Base-by-base conservation (phyloP, 352 stramenopile genomes). In the Globisporangium recalcitrans region DNA sequence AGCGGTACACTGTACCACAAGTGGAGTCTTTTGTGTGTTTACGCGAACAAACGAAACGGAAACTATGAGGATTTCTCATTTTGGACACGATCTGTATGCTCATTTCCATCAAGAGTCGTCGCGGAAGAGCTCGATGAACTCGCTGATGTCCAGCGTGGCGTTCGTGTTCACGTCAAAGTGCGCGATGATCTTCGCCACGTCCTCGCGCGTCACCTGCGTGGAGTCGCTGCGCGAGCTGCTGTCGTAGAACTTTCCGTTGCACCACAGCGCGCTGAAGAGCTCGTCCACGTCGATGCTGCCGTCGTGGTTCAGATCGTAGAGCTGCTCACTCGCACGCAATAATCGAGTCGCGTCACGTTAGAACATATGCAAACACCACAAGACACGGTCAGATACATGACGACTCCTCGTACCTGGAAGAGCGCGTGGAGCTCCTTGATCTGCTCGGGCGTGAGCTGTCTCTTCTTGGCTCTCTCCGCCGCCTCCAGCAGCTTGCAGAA, bases 111-210 rank as follows among this genome's bases (percentile, higher is more conserved):
- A n/a, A n/a, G 77, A 70, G 14, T 87, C 82, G 52, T 91, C 84
- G 13, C 80, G 73, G 57, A 93, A 91, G 42, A 93, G 79, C 66
- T 90, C 78, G 47, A 90, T 81, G 58, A 93, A 93, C 65, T 93
- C 82, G 60, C 78, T 29, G 10, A 93, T 67, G 68, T 93, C 80
- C 36, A 93, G 72, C 6, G 78, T 78, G 26, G 78, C 74, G 63
- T 88, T 93, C 51, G 82, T 80, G 60, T 93, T 82, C 4, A 74
- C 63, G 64, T 93, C 84, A 56, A 90, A 93, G 54, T 78, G 67
- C n/a, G 76, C 78, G 49, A 93, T 85, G 62, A 93, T 89, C 47
- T 79, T 77, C 44, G 67, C 63, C 27, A 93, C 71, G 56, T 93
- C 84, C 5, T 87, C 77, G 16, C 71, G 73, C 0, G 82, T 85